Evolutionary conservation across 1,284 basidiomycete genomes (phyloP), one percentile per base, ranked within the genome.

Genomic region (Trichosporon coremiiforme): DNA sequence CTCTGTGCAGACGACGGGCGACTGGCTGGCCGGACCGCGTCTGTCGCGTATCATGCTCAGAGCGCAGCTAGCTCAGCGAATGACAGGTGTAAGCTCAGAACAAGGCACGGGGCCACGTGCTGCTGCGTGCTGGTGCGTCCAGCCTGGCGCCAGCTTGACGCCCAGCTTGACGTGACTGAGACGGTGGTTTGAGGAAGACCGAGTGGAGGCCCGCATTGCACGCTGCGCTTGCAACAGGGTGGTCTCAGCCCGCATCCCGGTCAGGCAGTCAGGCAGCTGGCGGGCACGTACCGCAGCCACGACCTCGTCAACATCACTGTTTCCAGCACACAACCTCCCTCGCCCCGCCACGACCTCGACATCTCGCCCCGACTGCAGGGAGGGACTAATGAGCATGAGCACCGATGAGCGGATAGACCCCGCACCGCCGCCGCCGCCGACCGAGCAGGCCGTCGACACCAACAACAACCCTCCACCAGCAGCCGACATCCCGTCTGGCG

Each of bases 171-270:
- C 41, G 41, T 45, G 41, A n/a, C n/a, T n/a, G n/a, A n/a, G 12
- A 12, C 10, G 36, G n/a, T n/a, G n/a, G n/a, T n/a, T n/a, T n/a
- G n/a, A 38, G 47, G 3, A 50, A 22, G 22, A 20, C 20, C 50
- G 50, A 57, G 55, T 57, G 55, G 55, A 57, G 55, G 55, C 55
- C 55, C 55, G 55, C 55, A 53, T 20, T 22, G 20, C n/a, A n/a
- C n/a, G n/a, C n/a, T n/a, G n/a, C n/a, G n/a, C n/a, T n/a, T n/a
- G n/a, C n/a, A n/a, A 17, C 41, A 15, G 41, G 41, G 15, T 2
- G 10, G 41, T 6, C 4, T 33, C 47, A 50, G 47, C 47, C 47
- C 17, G 47, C 17, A 50, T 38, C 36, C 36, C 36, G 36, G 36
- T 10, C n/a, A n/a, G n/a, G n/a, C n/a, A n/a, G n/a, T n/a, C n/a